These are phyloP conservation scores for Saccharomyces hybrid DNA, from an alignment of 1,139 yeast species.

Conservation along the genomic window DNA sequence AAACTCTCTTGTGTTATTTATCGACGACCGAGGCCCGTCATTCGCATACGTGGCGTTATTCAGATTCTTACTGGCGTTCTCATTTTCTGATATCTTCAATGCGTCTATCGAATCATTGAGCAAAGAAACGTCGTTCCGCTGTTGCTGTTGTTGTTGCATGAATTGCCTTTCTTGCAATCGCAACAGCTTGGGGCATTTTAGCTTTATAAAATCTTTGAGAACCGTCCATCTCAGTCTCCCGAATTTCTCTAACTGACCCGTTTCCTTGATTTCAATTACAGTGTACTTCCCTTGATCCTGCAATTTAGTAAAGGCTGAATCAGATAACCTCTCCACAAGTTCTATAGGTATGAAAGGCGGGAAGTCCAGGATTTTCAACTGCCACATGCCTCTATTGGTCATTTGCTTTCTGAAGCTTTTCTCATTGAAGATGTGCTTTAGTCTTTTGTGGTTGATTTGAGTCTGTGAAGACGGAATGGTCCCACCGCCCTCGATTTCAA, in stretches of 20 bases:
- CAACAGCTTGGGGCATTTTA: conserved; percentile 27
- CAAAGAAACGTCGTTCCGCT: not conserved
- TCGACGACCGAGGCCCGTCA: not conserved
- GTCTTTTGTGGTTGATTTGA: conserved; percentile 11
- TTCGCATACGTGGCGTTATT: not conserved
- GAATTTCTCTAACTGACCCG: conserved; percentile 22
- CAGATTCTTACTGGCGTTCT: conserved; percentile 5
- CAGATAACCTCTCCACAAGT: conserved; percentile 10
- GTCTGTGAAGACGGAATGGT: conserved; percentile 8
- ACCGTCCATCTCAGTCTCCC: conserved; percentile 31
- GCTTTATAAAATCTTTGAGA: conserved; percentile 30
- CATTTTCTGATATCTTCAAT: conserved; percentile 4
- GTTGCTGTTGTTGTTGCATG: not conserved
- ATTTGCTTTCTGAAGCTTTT: conserved; percentile 30
- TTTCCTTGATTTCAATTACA: conserved; percentile 7
- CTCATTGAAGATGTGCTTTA: conserved; percentile 30
- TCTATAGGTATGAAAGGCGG: conserved; percentile 30
- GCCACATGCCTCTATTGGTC: conserved; percentile 32
- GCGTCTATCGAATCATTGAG: conserved; percentile 2
- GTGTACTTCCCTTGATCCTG: conserved; percentile 5
- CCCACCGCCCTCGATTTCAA: not conserved
- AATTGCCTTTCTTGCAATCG: conserved; percentile 8
- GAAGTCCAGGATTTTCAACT: conserved; percentile 26
- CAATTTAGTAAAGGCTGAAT: conserved; percentile 1
- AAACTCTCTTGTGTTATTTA: conserved; percentile 27